A percentile compares a stretch with the other conserved stretches of the same genome.
Conservation (phyloP, 306 rosid genomes). For the Prinsepia uniflora region DNA sequence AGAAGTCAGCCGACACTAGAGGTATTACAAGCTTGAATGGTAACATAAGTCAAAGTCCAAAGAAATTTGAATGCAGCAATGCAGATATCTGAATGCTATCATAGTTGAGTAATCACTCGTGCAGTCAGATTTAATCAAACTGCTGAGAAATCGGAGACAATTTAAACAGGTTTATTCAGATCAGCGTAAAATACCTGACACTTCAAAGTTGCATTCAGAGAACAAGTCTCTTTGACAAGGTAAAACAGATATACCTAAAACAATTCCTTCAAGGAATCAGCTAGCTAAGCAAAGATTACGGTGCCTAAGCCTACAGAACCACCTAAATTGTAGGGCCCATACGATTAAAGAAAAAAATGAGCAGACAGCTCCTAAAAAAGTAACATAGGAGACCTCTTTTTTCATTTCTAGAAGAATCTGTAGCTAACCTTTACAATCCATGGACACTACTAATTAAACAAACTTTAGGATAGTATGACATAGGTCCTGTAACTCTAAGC, state of each 20-base stretch:
- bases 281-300: not conserved
- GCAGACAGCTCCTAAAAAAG: not conserved
- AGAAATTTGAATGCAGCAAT: not conserved
- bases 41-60: not conserved
- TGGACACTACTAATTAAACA: not conserved
- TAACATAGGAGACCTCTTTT: not conserved
- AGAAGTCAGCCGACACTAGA: slow-evolving; percentile 19
- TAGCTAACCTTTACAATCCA: not conserved
- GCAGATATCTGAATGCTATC: not conserved
- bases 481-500: not conserved
- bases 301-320: not conserved
- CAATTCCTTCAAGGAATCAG: not conserved
- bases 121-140: not conserved
- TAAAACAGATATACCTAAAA: not conserved
- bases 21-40: not conserved
- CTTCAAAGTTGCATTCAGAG: not conserved
- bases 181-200: not conserved
- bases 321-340: not conserved
- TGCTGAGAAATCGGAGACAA: not conserved
- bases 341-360: not conserved
- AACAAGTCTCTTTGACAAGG: not conserved
- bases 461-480: not conserved
- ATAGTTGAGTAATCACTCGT: not conserved
- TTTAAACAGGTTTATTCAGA: not conserved
- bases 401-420: not conserved